phyloP scores from a whole-genome alignment of 139 green algal species.

The Zygnema cylindricum region DNA sequence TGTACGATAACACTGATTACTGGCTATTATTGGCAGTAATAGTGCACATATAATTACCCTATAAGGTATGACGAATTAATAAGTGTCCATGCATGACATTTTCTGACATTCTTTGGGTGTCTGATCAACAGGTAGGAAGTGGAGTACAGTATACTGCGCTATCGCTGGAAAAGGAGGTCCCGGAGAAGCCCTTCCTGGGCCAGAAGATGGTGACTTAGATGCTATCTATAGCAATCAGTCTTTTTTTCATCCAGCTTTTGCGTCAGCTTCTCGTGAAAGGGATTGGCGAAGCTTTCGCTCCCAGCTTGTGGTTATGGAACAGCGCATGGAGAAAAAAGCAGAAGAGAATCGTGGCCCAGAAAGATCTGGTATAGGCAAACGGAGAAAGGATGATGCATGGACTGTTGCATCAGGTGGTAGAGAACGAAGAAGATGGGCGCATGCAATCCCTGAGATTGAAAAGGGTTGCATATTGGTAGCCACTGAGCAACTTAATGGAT shows the following conservation, averaged over 20 bases:
- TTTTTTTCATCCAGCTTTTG: neutral
- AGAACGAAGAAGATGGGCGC: constrained; percentile 33
- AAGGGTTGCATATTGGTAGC: constrained; percentile 46
- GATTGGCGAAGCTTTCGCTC: constrained; percentile 48
- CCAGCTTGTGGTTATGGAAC: constrained; percentile 32
- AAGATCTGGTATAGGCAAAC: neutral
- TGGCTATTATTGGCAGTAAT: too few species aligned
- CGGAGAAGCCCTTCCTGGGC: neutral
- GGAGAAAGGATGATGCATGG: neutral
- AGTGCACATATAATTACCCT: too few species aligned
- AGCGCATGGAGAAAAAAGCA: neutral
- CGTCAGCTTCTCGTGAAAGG: neutral
- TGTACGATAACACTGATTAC: too few species aligned
- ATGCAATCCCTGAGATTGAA: constrained; percentile 38
- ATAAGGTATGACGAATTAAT: too few species aligned
- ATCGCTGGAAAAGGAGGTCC: neutral
- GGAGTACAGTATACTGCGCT: neutral
- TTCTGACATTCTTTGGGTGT: too few species aligned
- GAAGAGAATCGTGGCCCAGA: neutral
- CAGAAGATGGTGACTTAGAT: constrained; percentile 14
- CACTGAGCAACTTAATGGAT: constrained; percentile 46
- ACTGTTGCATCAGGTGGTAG: neutral
- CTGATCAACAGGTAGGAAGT: neutral
- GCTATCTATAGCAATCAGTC: neutral
- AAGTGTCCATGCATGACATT: too few species aligned